Percentiles rank a stretch among this genome's conserved stretches.
Evolutionary conservation across 176 grass and related monocot species (phyloP).

Genomic region (Dactylis glomerata): DNA sequence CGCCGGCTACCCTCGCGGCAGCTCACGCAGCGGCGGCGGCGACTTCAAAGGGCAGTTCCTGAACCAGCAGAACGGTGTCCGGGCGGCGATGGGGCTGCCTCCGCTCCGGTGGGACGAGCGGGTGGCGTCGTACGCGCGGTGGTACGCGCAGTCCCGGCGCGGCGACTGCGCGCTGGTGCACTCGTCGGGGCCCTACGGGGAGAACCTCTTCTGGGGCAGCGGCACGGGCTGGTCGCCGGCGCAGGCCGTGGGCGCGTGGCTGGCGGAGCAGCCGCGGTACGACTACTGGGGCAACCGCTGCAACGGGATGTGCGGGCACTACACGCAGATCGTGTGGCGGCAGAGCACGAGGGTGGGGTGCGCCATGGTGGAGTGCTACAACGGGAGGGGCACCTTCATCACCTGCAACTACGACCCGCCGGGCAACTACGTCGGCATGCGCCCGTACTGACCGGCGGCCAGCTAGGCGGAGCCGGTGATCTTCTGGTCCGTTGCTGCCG

Average conservation of each 20-base stretch:
- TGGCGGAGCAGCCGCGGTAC: constrained; percentile 50
- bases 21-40: neutral
- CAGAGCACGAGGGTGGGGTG: constrained; percentile 36
- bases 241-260: constrained; percentile 69
- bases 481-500: neutral
- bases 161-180: constrained; percentile 77
- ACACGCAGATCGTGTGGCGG: constrained; percentile 84
- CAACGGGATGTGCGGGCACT: constrained; percentile 69
- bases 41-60: constrained; percentile 45
- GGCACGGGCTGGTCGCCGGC: constrained; percentile 50
- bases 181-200: constrained; percentile 70
- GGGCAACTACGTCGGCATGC: constrained; percentile 60
- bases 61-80: constrained; percentile 50
- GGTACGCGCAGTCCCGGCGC: constrained; percentile 54
- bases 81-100: constrained; percentile 33
- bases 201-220: constrained; percentile 93
- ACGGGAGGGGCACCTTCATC: constrained; percentile 44
- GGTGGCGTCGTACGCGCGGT: constrained; percentile 58
- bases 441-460: constrained; percentile 60
- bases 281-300: constrained; percentile 72
- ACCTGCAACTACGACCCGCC: constrained; percentile 85
- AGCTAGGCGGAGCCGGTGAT: too few relatives aligned
- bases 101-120: constrained; percentile 50
- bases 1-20: neutral
- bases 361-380: constrained; percentile 53